A percentile compares a stretch with the other conserved stretches of the same genome.
phyloP scores from a whole-genome alignment of 2,329 filamentous ascomycete genomes.

The Pseudocercospora pini-densiflorae region DNA sequence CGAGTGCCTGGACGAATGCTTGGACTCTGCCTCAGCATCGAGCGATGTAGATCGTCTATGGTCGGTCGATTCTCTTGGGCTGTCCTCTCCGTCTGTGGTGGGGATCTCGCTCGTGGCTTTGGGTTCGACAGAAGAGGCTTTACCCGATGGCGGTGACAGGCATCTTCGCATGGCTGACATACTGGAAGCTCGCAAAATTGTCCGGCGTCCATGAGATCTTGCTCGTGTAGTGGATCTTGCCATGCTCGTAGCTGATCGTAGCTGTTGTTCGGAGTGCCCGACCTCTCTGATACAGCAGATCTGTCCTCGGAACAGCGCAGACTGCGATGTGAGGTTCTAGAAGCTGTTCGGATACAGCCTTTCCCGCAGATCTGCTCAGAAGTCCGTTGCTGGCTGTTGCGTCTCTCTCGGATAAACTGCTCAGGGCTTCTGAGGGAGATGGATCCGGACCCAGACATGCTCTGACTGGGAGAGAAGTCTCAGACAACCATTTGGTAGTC shows the following conservation, averaged over 20 bases:
- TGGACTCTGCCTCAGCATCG: background rate
- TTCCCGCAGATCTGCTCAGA: background rate
- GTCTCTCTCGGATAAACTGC: background rate
- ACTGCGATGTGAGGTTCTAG: background rate
- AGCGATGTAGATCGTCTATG: background rate
- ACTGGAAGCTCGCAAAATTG: background rate
- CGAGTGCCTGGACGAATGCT: background rate
- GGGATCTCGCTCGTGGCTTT: background rate
- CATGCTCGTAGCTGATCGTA: background rate
- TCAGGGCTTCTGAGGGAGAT: background rate
- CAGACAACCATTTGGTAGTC: background rate
- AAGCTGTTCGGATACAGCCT: background rate
- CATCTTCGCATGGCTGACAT: background rate
- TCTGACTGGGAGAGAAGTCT: background rate
- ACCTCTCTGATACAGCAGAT: background rate
- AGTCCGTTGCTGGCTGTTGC: background rate
- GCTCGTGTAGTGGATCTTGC: background rate
- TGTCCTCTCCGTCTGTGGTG: background rate
- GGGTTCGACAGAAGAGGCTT: background rate
- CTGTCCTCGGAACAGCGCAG: background rate
- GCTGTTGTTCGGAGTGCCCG: background rate
- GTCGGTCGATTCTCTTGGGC: background rate
- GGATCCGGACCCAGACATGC: background rate
- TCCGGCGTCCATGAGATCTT: background rate
- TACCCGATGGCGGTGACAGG: background rate